A percentile compares a stretch with the other conserved stretches of the same genome.
These are phyloP conservation scores for Colletotrichum sansevieriae DNA, from an alignment of 2,329 filamentous ascomycete species.

Conservation along the genomic window DNA sequence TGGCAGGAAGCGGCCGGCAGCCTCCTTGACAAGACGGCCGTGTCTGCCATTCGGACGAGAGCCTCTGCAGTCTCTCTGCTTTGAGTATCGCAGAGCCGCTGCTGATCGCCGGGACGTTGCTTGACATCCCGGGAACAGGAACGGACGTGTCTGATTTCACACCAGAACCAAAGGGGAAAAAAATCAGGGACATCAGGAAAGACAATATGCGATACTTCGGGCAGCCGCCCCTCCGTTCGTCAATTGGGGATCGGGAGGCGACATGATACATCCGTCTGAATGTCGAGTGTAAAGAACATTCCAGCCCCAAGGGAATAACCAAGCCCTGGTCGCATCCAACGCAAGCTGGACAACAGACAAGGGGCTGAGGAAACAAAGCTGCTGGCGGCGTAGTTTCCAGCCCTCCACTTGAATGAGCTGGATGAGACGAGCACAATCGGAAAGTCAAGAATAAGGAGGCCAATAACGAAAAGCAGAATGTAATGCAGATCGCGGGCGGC, in stretches of 20 bases:
- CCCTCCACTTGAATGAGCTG: constrained; percentile 8
- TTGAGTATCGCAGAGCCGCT: constrained; percentile 34
- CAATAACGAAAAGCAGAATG: constrained; percentile 8
- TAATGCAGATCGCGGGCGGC: not conserved
- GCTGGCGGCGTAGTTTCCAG: constrained; percentile 11
- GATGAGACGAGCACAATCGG: not conserved
- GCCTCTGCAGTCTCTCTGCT: not conserved
- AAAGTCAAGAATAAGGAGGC: not conserved
- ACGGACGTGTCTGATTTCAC: constrained; percentile 10
- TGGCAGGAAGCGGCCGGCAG: constrained; percentile 8
- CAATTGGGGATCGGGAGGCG: constrained; percentile 32
- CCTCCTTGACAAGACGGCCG: constrained; percentile 19
- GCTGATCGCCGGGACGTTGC: constrained; percentile 32
- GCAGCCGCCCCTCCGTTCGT: constrained; percentile 18
- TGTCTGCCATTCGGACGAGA: constrained; percentile 28
- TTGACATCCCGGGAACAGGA: constrained; percentile 18
- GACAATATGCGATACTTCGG: constrained; percentile 21
- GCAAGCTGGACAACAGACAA: constrained; percentile 2
- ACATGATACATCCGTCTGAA: constrained; percentile 37
- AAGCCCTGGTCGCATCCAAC: constrained; percentile 26
- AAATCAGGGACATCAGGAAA: constrained; percentile 10
- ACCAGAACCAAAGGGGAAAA: not conserved
- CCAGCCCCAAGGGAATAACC: constrained; percentile 24
- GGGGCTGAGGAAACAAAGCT: constrained; percentile 26
- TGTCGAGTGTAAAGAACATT: constrained; percentile 27